Conservation (phyloP, 805 yeast genomes). For the Metschnikowia kunwiensis region DNA sequence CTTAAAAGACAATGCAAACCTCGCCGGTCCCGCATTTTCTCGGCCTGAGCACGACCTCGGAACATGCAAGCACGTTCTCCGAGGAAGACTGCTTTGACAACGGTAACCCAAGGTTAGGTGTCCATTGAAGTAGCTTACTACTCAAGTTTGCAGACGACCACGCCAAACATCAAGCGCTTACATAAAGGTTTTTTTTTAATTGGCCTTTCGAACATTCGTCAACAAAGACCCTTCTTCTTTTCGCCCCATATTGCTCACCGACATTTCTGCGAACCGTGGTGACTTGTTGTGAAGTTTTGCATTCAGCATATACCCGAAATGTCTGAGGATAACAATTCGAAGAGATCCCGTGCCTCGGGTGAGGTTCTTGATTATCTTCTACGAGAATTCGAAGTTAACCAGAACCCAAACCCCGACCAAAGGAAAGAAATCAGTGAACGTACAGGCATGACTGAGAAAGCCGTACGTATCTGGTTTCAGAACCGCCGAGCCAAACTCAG, state of each 20-base stretch:
- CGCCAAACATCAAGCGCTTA: too few species aligned
- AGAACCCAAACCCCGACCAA: slow-evolving; percentile 71
- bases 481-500: slow-evolving; percentile 78
- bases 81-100: slow-evolving; percentile 1
- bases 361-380: slow-evolving; percentile 69
- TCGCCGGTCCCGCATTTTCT: slow-evolving; percentile 8
- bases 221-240: too few species aligned
- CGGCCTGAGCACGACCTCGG: slow-evolving; percentile 7
- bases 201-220: too few species aligned
- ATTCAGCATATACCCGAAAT: background rate
- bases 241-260: slow-evolving; percentile 5
- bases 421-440: slow-evolving; percentile 66
- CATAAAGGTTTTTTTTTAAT: too few species aligned
- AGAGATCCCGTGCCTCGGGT: slow-evolving; percentile 74
- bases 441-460: slow-evolving; percentile 82
- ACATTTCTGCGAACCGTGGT: background rate
- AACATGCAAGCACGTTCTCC: slow-evolving; percentile 9
- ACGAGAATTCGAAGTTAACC: slow-evolving; percentile 64
- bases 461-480: slow-evolving; percentile 92
- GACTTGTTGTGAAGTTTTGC: background rate
- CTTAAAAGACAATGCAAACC: slow-evolving; percentile 2
- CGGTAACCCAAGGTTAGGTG: too few species aligned
- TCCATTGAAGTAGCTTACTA: too few species aligned
- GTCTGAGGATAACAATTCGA: slow-evolving; percentile 26
- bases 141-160: too few species aligned